Evolutionary conservation across 2,329 filamentous ascomycete genomes (phyloP).

Genomic region (Fusarium oxysporum): DNA sequence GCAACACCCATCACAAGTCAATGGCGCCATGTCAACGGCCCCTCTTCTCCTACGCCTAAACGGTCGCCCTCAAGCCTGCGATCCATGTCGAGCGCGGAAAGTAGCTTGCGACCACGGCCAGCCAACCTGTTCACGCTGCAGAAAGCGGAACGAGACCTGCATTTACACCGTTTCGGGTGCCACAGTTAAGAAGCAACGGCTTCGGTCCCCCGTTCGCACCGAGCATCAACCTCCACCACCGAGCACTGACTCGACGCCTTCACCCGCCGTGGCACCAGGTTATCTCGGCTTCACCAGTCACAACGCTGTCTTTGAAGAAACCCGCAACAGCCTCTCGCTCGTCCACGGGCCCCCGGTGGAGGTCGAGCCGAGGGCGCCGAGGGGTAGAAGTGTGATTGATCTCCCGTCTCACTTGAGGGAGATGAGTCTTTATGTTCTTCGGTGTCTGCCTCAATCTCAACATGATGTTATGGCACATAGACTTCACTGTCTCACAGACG

Average conservation of each 20-base stretch:
- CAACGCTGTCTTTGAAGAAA: constrained; percentile 56
- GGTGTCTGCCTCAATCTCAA: constrained; percentile 47
- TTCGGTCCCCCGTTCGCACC: constrained; percentile 10
- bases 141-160: constrained; percentile 52
- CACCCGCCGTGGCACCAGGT: constrained; percentile 44
- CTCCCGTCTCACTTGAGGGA: constrained; percentile 49
- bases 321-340: constrained; percentile 53
- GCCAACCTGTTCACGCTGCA: constrained; percentile 56
- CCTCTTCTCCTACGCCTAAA: constrained; percentile 44
- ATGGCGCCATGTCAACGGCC: constrained; percentile 28
- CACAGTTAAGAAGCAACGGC: constrained; percentile 31
- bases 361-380: constrained; percentile 6
- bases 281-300: constrained; percentile 61
- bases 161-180: constrained; percentile 49
- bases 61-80: constrained; percentile 46
- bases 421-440: constrained; percentile 53
- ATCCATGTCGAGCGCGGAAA: constrained; percentile 57
- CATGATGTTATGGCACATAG: constrained; percentile 38
- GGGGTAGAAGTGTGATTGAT: constrained; percentile 21
- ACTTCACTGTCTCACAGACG: constrained; percentile 42
- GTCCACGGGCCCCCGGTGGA: constrained; percentile 41
- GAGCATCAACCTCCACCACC: not conserved
- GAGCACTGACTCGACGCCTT: constrained; percentile 25
- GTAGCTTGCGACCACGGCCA: constrained; percentile 57
- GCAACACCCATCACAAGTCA: not conserved